Conservation (phyloP, 1,284 basidiomycete species). For the Lentinus polychrous region DNA sequence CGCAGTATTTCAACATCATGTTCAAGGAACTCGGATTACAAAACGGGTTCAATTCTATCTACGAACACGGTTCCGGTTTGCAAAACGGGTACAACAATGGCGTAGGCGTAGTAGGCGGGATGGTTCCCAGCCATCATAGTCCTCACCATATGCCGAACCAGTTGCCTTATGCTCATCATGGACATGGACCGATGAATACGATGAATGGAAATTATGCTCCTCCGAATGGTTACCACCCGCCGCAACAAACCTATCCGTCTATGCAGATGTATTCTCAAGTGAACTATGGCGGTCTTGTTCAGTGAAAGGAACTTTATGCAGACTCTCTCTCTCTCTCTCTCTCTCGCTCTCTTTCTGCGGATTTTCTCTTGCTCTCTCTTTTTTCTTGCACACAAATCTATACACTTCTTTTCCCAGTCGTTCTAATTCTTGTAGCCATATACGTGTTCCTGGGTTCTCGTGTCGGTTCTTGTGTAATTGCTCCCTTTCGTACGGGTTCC, state of each 20-base stretch:
- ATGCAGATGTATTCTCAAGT: conserved; percentile 8
- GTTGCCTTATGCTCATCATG: neutral
- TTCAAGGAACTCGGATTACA: conserved; percentile 4
- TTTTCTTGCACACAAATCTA: too few relatives aligned
- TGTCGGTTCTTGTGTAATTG: neutral
- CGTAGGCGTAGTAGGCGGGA: neutral
- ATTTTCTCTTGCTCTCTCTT: neutral
- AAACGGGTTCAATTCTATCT: neutral
- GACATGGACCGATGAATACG: neutral
- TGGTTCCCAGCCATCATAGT: neutral
- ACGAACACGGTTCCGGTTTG: neutral
- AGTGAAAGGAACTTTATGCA: conserved; percentile 5
- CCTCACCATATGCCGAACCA: neutral
- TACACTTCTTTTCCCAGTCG: too few relatives aligned
- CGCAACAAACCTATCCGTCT: conserved; percentile 11
- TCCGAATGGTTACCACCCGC: neutral
- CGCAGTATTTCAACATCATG: conserved; percentile 1
- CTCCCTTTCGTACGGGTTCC: neutral
- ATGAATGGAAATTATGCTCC: neutral
- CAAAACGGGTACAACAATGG: too few relatives aligned
- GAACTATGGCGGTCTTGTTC: conserved; percentile 6
- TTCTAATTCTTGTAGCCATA: too few relatives aligned
- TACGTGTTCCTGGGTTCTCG: neutral
- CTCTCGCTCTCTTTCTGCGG: neutral
- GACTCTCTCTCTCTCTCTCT: neutral